A percentile compares a stretch with the other conserved stretches of the same genome.
phyloP scores from a whole-genome alignment of 352 stramenopile genomes.

The Phytophthora brassicae region DNA sequence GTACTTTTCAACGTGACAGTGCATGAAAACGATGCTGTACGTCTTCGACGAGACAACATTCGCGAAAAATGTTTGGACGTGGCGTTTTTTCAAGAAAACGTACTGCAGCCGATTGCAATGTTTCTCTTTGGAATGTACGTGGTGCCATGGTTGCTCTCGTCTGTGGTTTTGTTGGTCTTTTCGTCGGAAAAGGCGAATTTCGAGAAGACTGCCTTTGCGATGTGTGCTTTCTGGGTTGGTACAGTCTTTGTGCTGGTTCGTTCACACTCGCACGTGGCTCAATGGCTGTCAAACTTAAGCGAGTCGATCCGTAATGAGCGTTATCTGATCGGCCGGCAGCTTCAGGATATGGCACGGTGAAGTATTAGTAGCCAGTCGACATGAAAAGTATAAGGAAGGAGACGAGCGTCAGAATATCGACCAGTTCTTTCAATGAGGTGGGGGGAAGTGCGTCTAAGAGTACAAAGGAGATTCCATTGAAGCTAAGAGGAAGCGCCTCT shows the following conservation, averaged over 20 bases:
- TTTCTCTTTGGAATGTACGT: constrained; percentile 59
- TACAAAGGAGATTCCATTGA: too few relatives aligned
- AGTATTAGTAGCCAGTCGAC: constrained; percentile 13
- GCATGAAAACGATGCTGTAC: constrained; percentile 68
- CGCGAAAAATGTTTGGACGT: constrained; percentile 74
- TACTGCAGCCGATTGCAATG: constrained; percentile 56
- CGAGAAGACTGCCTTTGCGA: constrained; percentile 58
- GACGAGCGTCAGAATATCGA: too few relatives aligned
- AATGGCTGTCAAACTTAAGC: constrained; percentile 69
- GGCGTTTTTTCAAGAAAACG: constrained; percentile 55
- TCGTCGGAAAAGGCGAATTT: constrained; percentile 38
- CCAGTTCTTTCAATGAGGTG: too few relatives aligned
- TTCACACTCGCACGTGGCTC: constrained; percentile 49
- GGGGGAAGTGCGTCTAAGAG: neutral
- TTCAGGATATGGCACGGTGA: constrained; percentile 86
- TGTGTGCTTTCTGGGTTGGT: constrained; percentile 51
- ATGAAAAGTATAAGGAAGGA: constrained; percentile 7
- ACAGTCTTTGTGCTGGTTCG: constrained; percentile 36
- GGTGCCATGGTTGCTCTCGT: constrained; percentile 52
- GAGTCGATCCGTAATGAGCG: constrained; percentile 88
- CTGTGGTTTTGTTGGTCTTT: constrained; percentile 43
- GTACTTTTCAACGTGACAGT: constrained; percentile 70
- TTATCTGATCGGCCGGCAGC: constrained; percentile 83
- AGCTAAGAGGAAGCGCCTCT: too few relatives aligned
- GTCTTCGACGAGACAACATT: constrained; percentile 61